phyloP scores from a whole-genome alignment of 2,329 filamentous ascomycete species.

The Calonectria hawksworthii region DNA sequence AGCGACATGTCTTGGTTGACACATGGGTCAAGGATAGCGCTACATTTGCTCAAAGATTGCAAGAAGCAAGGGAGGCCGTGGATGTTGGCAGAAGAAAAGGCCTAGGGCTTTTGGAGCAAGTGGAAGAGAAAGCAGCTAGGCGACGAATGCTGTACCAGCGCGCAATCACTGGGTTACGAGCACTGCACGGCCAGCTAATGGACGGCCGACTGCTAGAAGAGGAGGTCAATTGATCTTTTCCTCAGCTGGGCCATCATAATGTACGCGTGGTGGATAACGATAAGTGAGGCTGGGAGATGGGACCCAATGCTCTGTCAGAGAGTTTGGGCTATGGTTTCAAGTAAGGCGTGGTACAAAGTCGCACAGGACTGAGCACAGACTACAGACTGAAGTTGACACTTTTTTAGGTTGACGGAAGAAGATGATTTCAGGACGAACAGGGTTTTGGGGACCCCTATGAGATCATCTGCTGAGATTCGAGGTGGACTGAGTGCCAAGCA shows the following conservation, averaged over 20 bases:
- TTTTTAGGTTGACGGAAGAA: neutral
- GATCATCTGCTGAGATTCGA: neutral
- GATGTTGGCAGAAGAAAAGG: conserved; percentile 9
- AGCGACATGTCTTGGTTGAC: conserved; percentile 33
- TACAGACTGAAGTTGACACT: neutral
- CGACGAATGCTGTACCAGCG: conserved; percentile 36
- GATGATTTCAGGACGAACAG: neutral
- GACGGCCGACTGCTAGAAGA: conserved; percentile 19
- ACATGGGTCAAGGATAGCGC: conserved; percentile 35
- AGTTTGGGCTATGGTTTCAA: conserved; percentile 16
- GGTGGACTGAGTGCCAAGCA: neutral
- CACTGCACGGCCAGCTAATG: conserved; percentile 37
- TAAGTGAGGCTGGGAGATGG: neutral
- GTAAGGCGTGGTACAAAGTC: conserved; percentile 8
- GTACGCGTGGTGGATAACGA: neutral
- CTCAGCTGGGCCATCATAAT: neutral
- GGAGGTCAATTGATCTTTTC: neutral
- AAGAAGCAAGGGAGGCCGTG: conserved; percentile 25
- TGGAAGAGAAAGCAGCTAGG: conserved; percentile 29
- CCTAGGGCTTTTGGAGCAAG: conserved; percentile 13
- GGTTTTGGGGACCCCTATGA: neutral
- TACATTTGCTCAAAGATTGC: conserved; percentile 32
- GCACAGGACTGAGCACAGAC: conserved; percentile 5
- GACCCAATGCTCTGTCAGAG: conserved; percentile 1
- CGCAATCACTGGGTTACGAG: conserved; percentile 39